Evolutionary conservation across 495 filamentous ascomycete species (phyloP), one percentile per base, ranked within the genome.

Genomic region (Penicillium subrubescens): DNA sequence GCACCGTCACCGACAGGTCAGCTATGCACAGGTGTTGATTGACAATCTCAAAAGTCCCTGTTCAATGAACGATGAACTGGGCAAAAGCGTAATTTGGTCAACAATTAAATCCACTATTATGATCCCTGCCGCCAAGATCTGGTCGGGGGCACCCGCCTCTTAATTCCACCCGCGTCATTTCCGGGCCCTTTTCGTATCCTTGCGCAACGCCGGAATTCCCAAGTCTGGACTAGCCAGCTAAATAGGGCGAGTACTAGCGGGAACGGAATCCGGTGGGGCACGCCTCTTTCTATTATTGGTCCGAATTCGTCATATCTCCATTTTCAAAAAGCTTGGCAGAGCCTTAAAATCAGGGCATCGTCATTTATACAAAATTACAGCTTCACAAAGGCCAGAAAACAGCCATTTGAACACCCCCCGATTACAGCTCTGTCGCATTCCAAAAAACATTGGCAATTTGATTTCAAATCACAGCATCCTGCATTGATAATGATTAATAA

Each of bases 291-390:
- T 46, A 21, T 46, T 1, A 46, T 46, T 46, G 43, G 43, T 0
- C 8, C 3, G 8, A 21, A 12, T 23, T 46, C 1, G 1, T 11
- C 43, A 11, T 8, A 8, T 3, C 43, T 21, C 43, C 43, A 23
- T 21, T 46, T 46, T 11, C 5, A n/a, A 39, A 57, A 57, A 57
- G 54, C 54, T 57, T 57, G 54, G 54, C 54, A 57, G 19, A 33
- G 54, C 54, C 54, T 57, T 35, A 57, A 11, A 39, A 35, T 34
- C 54, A 57, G 54, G 54, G 54, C 54, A 57, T 57, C 54, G 54
- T 57, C 33, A 57, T 57, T 57, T 57, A 57, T 57, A 57, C 54
- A 57, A 57, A 35, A 35, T 57, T 57, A 57, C 54, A 57, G 54
- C 54, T 41, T 57, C 54, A 33, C 5, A 41, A 25, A 25, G 33